Evolutionary conservation across 495 filamentous ascomycete species (phyloP), one percentile per base, ranked within the genome.

Genomic region (Glutinoglossum americanum): DNA sequence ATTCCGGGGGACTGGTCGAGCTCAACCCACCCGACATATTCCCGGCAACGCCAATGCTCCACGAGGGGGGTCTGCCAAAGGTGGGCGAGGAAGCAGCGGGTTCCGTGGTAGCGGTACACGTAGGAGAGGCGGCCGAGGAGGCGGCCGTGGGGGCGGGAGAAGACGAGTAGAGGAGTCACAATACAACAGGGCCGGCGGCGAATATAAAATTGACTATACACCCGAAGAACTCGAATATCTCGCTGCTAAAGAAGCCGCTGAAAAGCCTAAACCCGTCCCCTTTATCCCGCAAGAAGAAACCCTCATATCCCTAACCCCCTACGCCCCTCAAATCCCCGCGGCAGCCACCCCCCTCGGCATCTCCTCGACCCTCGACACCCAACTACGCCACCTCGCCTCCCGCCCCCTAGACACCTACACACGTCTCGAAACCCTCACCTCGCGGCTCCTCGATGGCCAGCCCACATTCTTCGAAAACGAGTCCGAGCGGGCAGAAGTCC

Each of bases 381-480:
- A 17, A 11, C 37, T 41, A 5, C 37, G 37, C 37, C 13, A 7
- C 13, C 37, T 41, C 37, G 37, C 7, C 37, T 7, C 37, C 37
- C 37, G 37, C 37, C 15, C 37, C 7, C 7, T 13, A 7, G 13
- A 17, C 37, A 41, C 13, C 37, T 56, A 56, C 33, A 56, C 27
- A 10, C 54, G 41, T 19, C 13, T n/a, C 25, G 51, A n/a, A 17
- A 27, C 59, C 11, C 30, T 59, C 13, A 51, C 51, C 13, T 23
- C 25, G 17, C 21, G 56, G 28, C 49, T 58, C 23, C n/a, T 59
- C 10, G 8, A 21, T 3, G 57, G 57, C 10, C 17, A 57, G 11
- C 26, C 11, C 11, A 28, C 60, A 28, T 35, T 30, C 17, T 59
- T 59, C 57, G 57, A 59, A 5, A 27, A 17, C 39, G 57, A 59